These are phyloP conservation scores for Nitzschia sp. DNA, from an alignment of 108 stramenopile species.

Conservation along the genomic window DNA sequence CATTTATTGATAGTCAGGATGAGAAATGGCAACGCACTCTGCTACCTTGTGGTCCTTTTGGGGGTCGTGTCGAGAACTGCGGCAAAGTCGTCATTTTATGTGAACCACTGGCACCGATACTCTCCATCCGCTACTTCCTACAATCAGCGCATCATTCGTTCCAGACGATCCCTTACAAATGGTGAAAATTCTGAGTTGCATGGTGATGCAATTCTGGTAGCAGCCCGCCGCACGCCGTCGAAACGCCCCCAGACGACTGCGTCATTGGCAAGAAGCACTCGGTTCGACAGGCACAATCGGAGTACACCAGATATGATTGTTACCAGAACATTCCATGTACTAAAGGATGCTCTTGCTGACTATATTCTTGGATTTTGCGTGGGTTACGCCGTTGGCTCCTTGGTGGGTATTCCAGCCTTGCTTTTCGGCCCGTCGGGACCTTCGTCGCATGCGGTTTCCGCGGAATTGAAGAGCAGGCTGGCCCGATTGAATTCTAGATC, in stretches of 20 bases:
- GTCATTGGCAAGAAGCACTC: background rate
- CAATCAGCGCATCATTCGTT: background rate
- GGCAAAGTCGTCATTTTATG: background rate
- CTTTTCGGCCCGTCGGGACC: background rate
- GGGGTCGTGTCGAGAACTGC: background rate
- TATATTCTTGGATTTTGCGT: constrained; percentile 7
- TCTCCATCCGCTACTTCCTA: background rate
- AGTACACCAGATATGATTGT: too few species aligned
- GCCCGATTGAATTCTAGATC: background rate
- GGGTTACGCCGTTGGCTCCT: background rate
- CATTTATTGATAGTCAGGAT: too few species aligned
- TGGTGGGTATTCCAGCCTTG: background rate
- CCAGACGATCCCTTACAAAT: background rate
- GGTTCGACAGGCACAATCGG: too few species aligned
- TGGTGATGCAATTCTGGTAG: background rate
- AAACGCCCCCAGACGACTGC: background rate
- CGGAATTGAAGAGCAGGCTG: background rate
- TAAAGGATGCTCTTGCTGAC: background rate
- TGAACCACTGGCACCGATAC: background rate
- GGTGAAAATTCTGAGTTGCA: background rate
- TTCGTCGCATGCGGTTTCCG: background rate
- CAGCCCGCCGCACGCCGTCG: background rate
- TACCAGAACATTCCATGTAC: background rate
- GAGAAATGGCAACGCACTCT: too few species aligned
- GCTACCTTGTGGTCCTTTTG: too few species aligned